phyloP scores from a whole-genome alignment of 441 rosid genomes.

The Euphorbia celastroides region DNA sequence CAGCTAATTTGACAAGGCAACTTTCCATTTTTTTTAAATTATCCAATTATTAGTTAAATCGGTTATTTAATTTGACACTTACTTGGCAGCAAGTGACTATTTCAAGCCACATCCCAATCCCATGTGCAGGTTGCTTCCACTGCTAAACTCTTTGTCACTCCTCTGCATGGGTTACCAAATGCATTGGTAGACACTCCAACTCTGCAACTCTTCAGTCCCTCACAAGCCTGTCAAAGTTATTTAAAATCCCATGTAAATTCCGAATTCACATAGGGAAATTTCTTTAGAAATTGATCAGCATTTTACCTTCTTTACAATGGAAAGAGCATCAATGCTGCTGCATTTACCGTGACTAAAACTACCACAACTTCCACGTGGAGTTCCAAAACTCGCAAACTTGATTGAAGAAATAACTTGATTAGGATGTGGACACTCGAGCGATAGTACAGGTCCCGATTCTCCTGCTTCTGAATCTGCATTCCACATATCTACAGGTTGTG shows the following conservation, averaged over 20 bases:
- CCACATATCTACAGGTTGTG: slow-evolving; percentile 71
- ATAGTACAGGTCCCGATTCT: slow-evolving; percentile 39
- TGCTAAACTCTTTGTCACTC: slow-evolving; percentile 71
- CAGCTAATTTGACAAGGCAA: not conserved
- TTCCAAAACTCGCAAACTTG: slow-evolving; percentile 85
- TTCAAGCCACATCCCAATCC: slow-evolving; percentile 18
- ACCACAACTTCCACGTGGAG: slow-evolving; percentile 77
- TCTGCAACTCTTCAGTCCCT: slow-evolving; percentile 68
- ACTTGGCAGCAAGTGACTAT: slow-evolving; percentile 3
- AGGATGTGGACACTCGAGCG: slow-evolving; percentile 54
- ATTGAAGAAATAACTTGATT: slow-evolving; percentile 70
- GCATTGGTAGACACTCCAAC: slow-evolving; percentile 47
- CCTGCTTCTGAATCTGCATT: slow-evolving; percentile 35
- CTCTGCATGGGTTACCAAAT: slow-evolving; percentile 79
- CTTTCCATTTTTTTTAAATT: slow-evolving; percentile 6
- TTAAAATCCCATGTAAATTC: not conserved
- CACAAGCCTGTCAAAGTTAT: slow-evolving; percentile 58
- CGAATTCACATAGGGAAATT: not conserved
- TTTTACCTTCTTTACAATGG: slow-evolving; percentile 60
- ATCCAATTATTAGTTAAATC: not conserved
- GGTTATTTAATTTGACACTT: slow-evolving; percentile 16
- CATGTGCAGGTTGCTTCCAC: slow-evolving; percentile 81
- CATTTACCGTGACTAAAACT: slow-evolving; percentile 67
- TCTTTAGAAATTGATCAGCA: not conserved
- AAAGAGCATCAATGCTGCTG: slow-evolving; percentile 49